Base-by-base conservation (phyloP, 2,329 filamentous ascomycete species). In the Xylaria arbuscula region DNA sequence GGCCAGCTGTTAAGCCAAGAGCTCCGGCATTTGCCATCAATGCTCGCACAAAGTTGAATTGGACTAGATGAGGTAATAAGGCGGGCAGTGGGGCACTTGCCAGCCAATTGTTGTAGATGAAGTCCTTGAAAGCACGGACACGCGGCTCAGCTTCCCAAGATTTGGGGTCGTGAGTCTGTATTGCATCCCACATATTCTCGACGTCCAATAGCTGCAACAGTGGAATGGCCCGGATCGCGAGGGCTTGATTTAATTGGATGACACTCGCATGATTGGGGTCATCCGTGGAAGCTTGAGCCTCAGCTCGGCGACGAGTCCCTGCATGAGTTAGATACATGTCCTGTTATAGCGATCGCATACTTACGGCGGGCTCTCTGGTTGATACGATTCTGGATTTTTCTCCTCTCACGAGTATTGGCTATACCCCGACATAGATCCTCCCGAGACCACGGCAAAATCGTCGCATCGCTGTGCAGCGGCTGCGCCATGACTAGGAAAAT, bases 1-100 rank as follows among this genome's bases (percentile, higher is more conserved):
- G 54, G 61, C 68, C 19, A 58, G 61, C 28, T 45, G 62, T 62
- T 2, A 70, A 32, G 13, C 67, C 64, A 36, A 72, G 55, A 15
- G 67, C 48, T 24, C 53, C 56, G 8, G 57, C 64, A 62, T 71
- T 72, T n/a, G 28, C n/a, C n/a, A 72, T 38, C 2, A 72, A 45
- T 63, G 72, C 73, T 54, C 68, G 17, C 50, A 68, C 24, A 50
- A 72, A 66, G 60, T 72, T 62, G 54, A 73, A 70, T 54, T 70
- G 55, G 62, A 69, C 59, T 50, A 72, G 56, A 58, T 65, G 64
- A 32, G 71, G 63, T 48, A 74, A 36, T 32, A 74, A 65, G 28
- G 54, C 63, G 32, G 68, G 68, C 58, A 24, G 47, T 17, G 64
- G 70, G 19, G 69, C 68, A 40, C 59, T 57, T 24, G 28, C 22